Evolutionary conservation across 1,139 yeast genomes (phyloP).

Genomic region (Diutina neorugosa): DNA sequence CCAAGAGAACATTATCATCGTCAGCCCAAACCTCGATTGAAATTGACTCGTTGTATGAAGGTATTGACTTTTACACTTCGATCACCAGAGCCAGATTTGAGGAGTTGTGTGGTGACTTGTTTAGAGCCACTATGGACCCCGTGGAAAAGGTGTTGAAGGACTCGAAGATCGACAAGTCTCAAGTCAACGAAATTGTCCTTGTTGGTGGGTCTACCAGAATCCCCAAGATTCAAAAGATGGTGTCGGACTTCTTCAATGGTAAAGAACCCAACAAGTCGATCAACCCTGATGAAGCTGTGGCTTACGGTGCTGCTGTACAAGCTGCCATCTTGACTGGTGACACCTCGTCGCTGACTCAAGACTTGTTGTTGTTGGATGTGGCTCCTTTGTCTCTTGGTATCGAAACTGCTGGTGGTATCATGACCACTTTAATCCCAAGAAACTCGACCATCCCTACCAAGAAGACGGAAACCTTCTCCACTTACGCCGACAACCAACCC

Average conservation of each 20-base stretch:
- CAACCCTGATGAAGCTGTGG: conserved; percentile 73
- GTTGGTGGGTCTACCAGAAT: conserved; percentile 98
- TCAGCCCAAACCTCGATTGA: conserved; percentile 2
- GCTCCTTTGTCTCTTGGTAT: conserved; percentile 94
- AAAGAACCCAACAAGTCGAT: conserved; percentile 93
- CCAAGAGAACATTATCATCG: conserved; percentile 1
- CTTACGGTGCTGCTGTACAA: conserved; percentile 54
- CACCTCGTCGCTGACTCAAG: conserved; percentile 11
- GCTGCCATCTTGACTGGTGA: conserved; percentile 89
- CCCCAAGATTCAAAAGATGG: conserved; percentile 89
- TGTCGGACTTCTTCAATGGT: conserved; percentile 80
- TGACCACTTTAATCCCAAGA: conserved; percentile 94
- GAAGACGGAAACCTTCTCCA: conserved; percentile 89
- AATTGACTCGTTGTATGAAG: conserved; percentile 37
- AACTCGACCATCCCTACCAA: conserved; percentile 95
- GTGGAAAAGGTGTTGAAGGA: conserved; percentile 89
- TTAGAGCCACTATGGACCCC: conserved; percentile 84
- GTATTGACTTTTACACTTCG: conserved; percentile 71
- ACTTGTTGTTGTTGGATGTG: conserved; percentile 68
- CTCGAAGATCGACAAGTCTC: conserved; percentile 71
- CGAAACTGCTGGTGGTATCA: conserved; percentile 96
- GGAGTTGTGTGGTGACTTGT: conserved; percentile 77
- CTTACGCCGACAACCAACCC: conserved; percentile 74
- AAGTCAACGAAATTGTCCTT: conserved; percentile 82
- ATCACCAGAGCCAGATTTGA: conserved; percentile 91